These are phyloP conservation scores for Septoria petroselini DNA, from an alignment of 2,329 filamentous ascomycete species.

Conservation along the genomic window DNA sequence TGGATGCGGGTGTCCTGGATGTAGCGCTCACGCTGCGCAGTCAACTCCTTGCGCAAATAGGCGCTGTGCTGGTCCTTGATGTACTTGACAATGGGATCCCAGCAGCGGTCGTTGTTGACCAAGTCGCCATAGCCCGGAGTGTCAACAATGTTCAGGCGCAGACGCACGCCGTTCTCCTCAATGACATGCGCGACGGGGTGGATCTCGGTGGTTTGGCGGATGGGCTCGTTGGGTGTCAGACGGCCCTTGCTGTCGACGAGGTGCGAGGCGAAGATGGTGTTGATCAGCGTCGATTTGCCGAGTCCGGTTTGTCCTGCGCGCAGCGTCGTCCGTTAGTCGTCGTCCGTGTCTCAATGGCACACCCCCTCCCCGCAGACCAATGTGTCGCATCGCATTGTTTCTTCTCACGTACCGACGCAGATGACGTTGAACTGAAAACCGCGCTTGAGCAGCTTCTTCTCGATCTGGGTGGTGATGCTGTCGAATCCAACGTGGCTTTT, in stretches of 20 bases:
- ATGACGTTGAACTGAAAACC: constrained; percentile 99
- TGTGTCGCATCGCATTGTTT: neutral
- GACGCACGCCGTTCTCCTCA: constrained; percentile 97
- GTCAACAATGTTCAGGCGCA: constrained; percentile 97
- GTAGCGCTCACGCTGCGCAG: constrained; percentile 96
- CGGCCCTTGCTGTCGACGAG: constrained; percentile 98
- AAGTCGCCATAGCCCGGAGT: constrained; percentile 97
- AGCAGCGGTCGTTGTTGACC: constrained; percentile 99
- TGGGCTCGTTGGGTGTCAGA: constrained; percentile 84
- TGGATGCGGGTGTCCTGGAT: constrained; percentile 99
- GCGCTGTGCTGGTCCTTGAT: constrained; percentile 99
- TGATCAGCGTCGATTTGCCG: constrained; percentile 98
- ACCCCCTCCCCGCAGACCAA: too few relatives aligned
- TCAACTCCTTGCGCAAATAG: constrained; percentile 98
- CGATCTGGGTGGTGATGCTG: constrained; percentile 98
- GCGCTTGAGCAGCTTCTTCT: constrained; percentile 98
- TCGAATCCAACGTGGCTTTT: constrained; percentile 99
- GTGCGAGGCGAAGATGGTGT: constrained; percentile 99
- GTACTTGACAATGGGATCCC: constrained; percentile 99
- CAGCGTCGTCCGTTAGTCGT: constrained; percentile 7
- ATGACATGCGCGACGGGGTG: constrained; percentile 98
- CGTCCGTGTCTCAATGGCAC: constrained; percentile 11
- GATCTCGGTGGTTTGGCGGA: constrained; percentile 95
- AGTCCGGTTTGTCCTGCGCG: constrained; percentile 90
- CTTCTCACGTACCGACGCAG: constrained; percentile 89